These are phyloP conservation scores for Trichothecium roseum DNA, from an alignment of 2,329 filamentous ascomycete species.

Conservation along the genomic window DNA sequence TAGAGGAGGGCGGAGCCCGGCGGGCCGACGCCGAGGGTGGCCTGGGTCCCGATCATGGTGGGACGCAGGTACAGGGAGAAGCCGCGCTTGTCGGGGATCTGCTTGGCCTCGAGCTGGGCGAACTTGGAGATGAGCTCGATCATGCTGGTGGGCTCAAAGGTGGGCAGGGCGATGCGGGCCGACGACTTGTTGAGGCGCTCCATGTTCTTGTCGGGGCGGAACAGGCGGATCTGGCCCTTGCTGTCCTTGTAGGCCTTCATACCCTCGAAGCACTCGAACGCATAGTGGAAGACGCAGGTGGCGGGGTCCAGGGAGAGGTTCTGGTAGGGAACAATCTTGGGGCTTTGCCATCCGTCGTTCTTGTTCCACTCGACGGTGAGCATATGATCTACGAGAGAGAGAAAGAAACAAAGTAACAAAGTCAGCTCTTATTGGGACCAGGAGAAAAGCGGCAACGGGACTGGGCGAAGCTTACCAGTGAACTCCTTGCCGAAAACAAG, in stretches of 20 bases:
- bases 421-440: too few relatives aligned
- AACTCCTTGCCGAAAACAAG: slow-evolving; percentile 87
- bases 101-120: slow-evolving; percentile 71
- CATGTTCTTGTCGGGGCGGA: slow-evolving; percentile 97
- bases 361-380: slow-evolving; percentile 89
- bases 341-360: slow-evolving; percentile 69
- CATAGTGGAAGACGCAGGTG: slow-evolving; percentile 97
- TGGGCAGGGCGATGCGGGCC: slow-evolving; percentile 84
- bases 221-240: slow-evolving; percentile 68
- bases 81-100: slow-evolving; percentile 77
- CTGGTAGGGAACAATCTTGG: slow-evolving; percentile 85
- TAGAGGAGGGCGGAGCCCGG: slow-evolving; percentile 87
- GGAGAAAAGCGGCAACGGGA: too few relatives aligned
- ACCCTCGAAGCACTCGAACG: slow-evolving; percentile 95
- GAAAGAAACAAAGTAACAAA: neutral
- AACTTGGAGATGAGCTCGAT: slow-evolving; percentile 76
- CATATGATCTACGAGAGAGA: slow-evolving; percentile 70
- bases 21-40: slow-evolving; percentile 84
- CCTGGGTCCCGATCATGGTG: slow-evolving; percentile 94
- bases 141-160: slow-evolving; percentile 63
- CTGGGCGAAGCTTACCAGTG: slow-evolving; percentile 75
- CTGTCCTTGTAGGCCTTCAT: slow-evolving; percentile 98
- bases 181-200: slow-evolving; percentile 83
- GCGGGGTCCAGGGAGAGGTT: slow-evolving; percentile 94
- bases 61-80: slow-evolving; percentile 95